phyloP scores from a whole-genome alignment of 192 early-diverging fungal genomes.

The Backusella sp. region DNA sequence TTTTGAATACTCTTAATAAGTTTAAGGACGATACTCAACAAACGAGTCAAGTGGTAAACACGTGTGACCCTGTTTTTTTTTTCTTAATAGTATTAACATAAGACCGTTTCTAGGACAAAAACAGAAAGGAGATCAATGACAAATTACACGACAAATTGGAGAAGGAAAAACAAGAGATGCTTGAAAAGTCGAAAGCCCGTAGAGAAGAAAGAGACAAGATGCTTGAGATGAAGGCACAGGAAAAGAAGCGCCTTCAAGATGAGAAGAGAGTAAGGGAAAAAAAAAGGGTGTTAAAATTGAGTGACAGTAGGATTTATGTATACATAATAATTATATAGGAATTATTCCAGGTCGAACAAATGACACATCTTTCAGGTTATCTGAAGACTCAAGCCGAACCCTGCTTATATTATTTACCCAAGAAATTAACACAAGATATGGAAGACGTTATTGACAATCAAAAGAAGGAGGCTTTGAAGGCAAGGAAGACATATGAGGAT shows the following conservation, averaged over 20 bases:
- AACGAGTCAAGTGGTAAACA: slow-evolving; percentile 44
- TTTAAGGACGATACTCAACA: slow-evolving; percentile 49
- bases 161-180: slow-evolving; percentile 43
- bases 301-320: neutral
- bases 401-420: slow-evolving; percentile 33
- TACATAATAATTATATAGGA: slow-evolving; percentile 17
- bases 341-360: slow-evolving; percentile 14
- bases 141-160: slow-evolving; percentile 45
- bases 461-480: neutral
- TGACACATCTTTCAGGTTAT: slow-evolving; percentile 29
- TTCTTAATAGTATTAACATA: neutral
- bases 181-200: slow-evolving; percentile 36
- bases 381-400: slow-evolving; percentile 31
- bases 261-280: neutral
- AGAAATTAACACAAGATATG: slow-evolving; percentile 20
- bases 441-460: neutral
- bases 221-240: slow-evolving; percentile 11
- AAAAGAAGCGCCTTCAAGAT: slow-evolving; percentile 12
- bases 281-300: too few relatives aligned
- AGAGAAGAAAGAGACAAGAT: slow-evolving; percentile 35
- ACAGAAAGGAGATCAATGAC: slow-evolving; percentile 43
- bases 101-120: slow-evolving; percentile 30
- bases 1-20: slow-evolving; percentile 53
- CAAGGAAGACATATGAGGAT: slow-evolving; percentile 5
- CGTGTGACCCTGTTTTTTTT: neutral